Base-by-base conservation (phyloP, 495 filamentous ascomycete species). In the Hypoxylon intermedium region DNA sequence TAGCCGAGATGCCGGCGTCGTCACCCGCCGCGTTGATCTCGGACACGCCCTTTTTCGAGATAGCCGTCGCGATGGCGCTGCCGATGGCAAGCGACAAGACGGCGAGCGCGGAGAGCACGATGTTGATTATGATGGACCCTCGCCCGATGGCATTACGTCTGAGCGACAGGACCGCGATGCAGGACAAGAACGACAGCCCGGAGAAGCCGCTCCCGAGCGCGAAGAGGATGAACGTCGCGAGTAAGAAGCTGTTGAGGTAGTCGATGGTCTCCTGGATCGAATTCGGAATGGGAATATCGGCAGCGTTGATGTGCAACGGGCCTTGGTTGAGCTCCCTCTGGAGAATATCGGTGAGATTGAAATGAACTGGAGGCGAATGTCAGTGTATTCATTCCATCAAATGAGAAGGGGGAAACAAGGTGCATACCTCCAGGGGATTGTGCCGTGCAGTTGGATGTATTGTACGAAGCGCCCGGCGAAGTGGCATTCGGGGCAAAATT, bases 171-270 rank as follows among this genome's bases (percentile, higher is more conserved):
- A 76, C 53, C 34, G 83, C 47, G 33, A 83, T 44, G 13, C 81
- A 76, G 2, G 73, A 64, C 2, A 92, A 36, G 34, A 91, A 70
- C 4, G 79, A 74, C 6, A 87, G 59, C 9, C 83, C 85, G 16
- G 83, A 76, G 12, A 87, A 74, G 3, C 74, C 84, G 30, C 85
- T 79, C 2, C 80, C 86, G 6, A 91, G 76, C 56, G 79, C 82
- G 67, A 90, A 90, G 47, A 92, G 72, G 26, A 89, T 75, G 50
- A 87, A 87, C 58, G 84, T 78, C 0, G 82, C 83, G 19, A 82
- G 79, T 34, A 79, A 58, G 13, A 76, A 68, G 21, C 47, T 56
- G 58, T 75, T 77, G 50, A 86, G 67, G 1, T 78, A 79, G 52
- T 85, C 72, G 49, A 92, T 74, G 19, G 82, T 82, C 31, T 82